Base-by-base conservation (phyloP, 2,329 filamentous ascomycete species). In the Lachnellula occidentalis region DNA sequence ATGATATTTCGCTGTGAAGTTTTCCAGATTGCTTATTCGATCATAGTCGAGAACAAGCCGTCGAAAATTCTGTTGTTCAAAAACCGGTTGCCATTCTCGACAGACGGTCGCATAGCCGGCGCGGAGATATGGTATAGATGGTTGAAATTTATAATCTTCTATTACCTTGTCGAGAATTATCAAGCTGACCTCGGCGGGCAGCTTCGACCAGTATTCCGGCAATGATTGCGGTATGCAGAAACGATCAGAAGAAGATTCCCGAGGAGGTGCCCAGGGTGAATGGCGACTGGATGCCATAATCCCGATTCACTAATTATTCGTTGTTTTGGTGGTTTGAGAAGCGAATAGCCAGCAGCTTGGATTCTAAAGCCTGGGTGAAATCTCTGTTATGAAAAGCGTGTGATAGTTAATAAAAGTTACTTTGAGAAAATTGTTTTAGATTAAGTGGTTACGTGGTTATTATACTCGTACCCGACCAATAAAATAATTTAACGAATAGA, bases 141-240 rank as follows among this genome's bases (percentile, higher is more conserved):
- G 48, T 48, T 53, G 39, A 43, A 51, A 56, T 34, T 39, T 52
- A 42, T 58, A 53, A 58, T 55, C 48, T 34, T 55, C 43, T 48
- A 34, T 41, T 53, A 57, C 58, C 31, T 50, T 55, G 14, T 53
- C 41, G 48, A 53, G 39, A 43, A 34, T 45, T 37, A 67, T 80
- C 54, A 60, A 66, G 3, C 79, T 72, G 14, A 68, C 82, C 34
- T 70, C 69, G 19, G 69, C 62, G 48, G 80, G 78, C 17, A 74
- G 82, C 34, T 52, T 66, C 17, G 71, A 76, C 0, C 80, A 82
- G 60, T 39, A 39, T 39, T 39, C 14, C 36, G 36, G 36, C 36
- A 15, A 17, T 15, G 36, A 17, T 39, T 39, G 36, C 36, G 36
- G 14, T 39, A 15, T 39, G n/a, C 14, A 15, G 14, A 9, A 15